These are phyloP conservation scores for Digitaria exilis DNA, from an alignment of 202 grass and related monocot species.

Conservation along the genomic window DNA sequence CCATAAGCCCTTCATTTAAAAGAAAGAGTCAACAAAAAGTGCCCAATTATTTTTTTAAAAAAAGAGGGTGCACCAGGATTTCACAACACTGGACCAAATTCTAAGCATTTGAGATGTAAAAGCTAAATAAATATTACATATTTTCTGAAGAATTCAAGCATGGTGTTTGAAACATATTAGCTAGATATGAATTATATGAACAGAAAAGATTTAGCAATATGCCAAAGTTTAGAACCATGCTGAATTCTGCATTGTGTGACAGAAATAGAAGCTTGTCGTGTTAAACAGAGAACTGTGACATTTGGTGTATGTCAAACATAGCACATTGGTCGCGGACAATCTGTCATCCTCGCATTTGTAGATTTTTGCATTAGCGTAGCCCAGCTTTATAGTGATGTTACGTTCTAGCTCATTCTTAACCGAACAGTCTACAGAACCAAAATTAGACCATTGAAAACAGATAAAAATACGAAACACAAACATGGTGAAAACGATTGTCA, in stretches of 20 bases:
- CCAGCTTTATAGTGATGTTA: conserved; percentile 98
- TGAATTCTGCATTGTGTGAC: background rate
- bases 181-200: conserved; percentile 13
- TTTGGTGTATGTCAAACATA: conserved; percentile 40
- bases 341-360: conserved; percentile 93
- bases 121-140: background rate
- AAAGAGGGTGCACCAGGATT: background rate
- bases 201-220: background rate
- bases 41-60: background rate
- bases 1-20: conserved; percentile 77
- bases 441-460: conserved; percentile 19
- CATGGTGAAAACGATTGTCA: background rate
- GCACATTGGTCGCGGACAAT: conserved; percentile 84
- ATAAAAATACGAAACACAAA: background rate
- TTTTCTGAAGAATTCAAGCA: background rate
- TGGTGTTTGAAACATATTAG: background rate
- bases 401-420: conserved; percentile 98
- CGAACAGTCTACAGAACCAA: conserved; percentile 78
- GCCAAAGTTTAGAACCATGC: background rate
- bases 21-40: conserved; percentile 13
- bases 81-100: background rate
- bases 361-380: conserved; percentile 99
- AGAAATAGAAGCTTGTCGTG: background rate
- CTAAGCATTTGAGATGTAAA: background rate
- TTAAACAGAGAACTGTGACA: background rate